Base-by-base conservation (phyloP, 495 filamentous ascomycete genomes). In the Pyronema omphalodes region DNA sequence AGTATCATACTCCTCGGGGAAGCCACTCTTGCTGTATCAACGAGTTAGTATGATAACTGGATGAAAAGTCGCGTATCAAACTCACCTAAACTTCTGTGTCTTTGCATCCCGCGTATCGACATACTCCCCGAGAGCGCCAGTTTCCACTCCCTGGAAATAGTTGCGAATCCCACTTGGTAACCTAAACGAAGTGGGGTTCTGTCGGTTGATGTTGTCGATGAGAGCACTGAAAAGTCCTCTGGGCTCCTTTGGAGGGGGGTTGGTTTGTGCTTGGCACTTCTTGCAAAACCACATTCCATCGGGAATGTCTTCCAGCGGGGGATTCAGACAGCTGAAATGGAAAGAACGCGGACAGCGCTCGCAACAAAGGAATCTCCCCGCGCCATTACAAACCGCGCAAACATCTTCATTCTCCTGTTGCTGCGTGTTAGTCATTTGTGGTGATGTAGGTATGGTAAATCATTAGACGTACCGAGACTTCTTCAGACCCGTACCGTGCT, bases 351-450 rank as follows among this genome's bases (percentile, higher is more conserved):
- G 74, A 70, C 91, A 98, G 46, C 82, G 82, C 67, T 96, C 91
- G 67, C 91, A 98, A 69, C 89, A 94, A 54, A 96, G 70, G 23
- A 98, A 71, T 51, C 81, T 73, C n/a, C 91, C 91, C 51, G 76
- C 81, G 40, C 79, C 78, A 58, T 80, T 77, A 68, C 91, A 98
- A 8, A 86, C 74, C 47, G 76, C 74, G 69, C 91, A 98, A 60
- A 81, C 78, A 59, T 98, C 91, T 58, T 86, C 83, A 64, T 94
- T 94, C 47, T 93, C 83, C 60, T 83, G 45, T 44, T 48, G 36
- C 8, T n/a, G 29, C 14, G 33, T 36, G 35, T 43, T 36, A 56
- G 53, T 56, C 8, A 44, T 50, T 36, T 44, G 29, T 40, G 48
- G 18, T 36, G 41, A 37, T 56, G 44, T 55, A 60, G 55, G 47